phyloP scores from a whole-genome alignment of 139 green algal genomes.

The Bryopsis sp. region DNA sequence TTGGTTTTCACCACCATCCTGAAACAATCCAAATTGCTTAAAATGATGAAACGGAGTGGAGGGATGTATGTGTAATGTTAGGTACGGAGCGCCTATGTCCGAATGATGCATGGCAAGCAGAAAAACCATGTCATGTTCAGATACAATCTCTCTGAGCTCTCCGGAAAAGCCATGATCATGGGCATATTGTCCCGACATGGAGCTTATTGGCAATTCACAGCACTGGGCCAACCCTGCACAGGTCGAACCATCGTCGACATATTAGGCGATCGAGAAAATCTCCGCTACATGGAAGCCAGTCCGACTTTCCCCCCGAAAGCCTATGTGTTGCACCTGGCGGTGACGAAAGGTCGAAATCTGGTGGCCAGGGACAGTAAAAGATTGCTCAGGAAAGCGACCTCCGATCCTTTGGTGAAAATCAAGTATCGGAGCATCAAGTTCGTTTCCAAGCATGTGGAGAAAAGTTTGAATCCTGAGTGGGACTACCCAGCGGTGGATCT shows the following conservation, averaged over 20 bases:
- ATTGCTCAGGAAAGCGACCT: neutral
- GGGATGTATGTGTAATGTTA: no score
- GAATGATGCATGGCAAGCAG: neutral
- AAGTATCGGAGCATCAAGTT: neutral
- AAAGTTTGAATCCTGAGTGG: slow-evolving; percentile 11
- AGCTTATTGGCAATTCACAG: slow-evolving; percentile 17
- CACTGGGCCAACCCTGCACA: neutral
- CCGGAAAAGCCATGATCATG: slow-evolving; percentile 2
- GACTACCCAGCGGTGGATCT: neutral
- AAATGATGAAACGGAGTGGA: no score
- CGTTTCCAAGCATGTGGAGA: neutral
- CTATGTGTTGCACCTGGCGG: neutral
- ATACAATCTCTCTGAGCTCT: neutral
- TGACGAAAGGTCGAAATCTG: neutral
- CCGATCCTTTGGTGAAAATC: slow-evolving; percentile 11
- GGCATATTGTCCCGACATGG: slow-evolving; percentile 8
- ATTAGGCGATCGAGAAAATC: neutral
- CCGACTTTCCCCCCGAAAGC: neutral
- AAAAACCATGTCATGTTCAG: slow-evolving; percentile 1
- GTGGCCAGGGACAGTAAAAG: neutral
- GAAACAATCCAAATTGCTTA: no score
- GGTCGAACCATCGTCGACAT: neutral
- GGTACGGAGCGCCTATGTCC: slow-evolving; percentile 7
- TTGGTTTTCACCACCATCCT: no score
- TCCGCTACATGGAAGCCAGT: neutral